These are phyloP conservation scores for Limnanthes douglasii DNA, from an alignment of 345 rosid genomes.

Conservation along the genomic window DNA sequence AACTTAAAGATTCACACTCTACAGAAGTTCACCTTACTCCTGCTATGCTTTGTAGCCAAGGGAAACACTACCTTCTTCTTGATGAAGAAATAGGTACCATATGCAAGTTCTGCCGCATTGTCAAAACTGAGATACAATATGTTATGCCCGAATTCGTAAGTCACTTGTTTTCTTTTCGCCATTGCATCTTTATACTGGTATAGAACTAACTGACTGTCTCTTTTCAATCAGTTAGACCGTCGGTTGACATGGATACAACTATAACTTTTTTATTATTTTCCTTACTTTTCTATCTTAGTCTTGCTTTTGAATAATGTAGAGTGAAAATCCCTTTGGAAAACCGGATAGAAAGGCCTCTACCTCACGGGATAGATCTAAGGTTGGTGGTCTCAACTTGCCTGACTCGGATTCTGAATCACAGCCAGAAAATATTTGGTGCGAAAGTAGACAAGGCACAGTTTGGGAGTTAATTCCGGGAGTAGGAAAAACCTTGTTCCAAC, in stretches of 20 bases:
- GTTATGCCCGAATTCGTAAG: conserved; percentile 33
- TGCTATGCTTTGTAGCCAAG: conserved; percentile 14
- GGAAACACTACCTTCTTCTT: conserved; percentile 24
- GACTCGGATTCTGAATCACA: conserved; percentile 3
- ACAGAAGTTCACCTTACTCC: conserved; percentile 2
- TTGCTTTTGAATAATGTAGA: conserved; percentile 11
- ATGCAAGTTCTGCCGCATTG: conserved; percentile 28
- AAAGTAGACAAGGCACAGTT: conserved; percentile 32
- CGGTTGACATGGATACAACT: conserved; percentile 5
- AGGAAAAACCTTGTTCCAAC: conserved; percentile 28
- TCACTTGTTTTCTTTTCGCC: no score
- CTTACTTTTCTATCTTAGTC: background rate
- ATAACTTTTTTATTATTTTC: background rate
- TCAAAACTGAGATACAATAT: conserved; percentile 29
- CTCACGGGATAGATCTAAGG: conserved; percentile 8
- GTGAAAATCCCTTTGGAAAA: conserved; percentile 9
- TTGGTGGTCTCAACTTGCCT: background rate
- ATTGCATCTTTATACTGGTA: no score
- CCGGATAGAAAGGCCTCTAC: conserved; percentile 11
- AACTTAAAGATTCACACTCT: conserved; percentile 1
- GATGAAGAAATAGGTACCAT: conserved; percentile 42
- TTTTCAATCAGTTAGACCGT: background rate
- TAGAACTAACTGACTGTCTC: no score
- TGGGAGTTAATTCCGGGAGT: conserved; percentile 59
- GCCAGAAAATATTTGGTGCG: background rate